Percentiles rank a stretch among this genome's conserved stretches.
phyloP scores from a whole-genome alignment of 345 rosid genomes.

The Brassica incana region DNA sequence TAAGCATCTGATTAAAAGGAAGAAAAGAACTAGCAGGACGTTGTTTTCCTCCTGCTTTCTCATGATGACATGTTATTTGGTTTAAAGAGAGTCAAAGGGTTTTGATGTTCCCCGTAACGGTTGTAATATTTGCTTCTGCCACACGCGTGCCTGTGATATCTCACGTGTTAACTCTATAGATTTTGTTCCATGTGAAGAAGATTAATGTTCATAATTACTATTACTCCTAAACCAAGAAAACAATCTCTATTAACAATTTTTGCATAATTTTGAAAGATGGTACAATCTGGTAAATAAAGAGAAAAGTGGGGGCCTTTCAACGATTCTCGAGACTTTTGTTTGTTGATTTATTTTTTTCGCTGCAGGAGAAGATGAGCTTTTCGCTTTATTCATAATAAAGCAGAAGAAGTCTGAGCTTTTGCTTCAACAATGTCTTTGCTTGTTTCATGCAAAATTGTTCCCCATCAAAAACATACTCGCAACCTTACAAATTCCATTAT shows the following conservation, averaged over 20 bases:
- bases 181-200: slow-evolving; percentile 34
- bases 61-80: no score
- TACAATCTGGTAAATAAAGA: slow-evolving; percentile 26
- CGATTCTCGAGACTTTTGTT: slow-evolving; percentile 12
- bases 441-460: slow-evolving; percentile 35
- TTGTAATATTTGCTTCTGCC: slow-evolving; percentile 11
- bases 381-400: slow-evolving; percentile 22
- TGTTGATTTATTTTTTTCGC: slow-evolving; percentile 10
- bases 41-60: no score
- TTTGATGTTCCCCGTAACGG: slow-evolving; percentile 27
- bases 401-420: slow-evolving; percentile 20
- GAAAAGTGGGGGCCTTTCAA: slow-evolving; percentile 6
- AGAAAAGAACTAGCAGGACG: no score
- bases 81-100: slow-evolving; percentile 11
- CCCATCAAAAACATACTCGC: neutral
- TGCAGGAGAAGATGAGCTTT: slow-evolving; percentile 20
- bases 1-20: no score
- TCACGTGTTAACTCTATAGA: slow-evolving; percentile 19
- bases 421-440: slow-evolving; percentile 21
- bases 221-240: slow-evolving; percentile 1
- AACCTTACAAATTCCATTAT: slow-evolving; percentile 14
- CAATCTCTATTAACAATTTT: neutral
- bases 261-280: neutral
- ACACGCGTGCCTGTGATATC: slow-evolving; percentile 32
- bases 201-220: slow-evolving; percentile 32